A percentile compares a stretch with the other conserved stretches of the same genome.
phyloP scores from a whole-genome alignment of 2,329 filamentous ascomycete species.

The Cordyceps cateniannulata region DNA sequence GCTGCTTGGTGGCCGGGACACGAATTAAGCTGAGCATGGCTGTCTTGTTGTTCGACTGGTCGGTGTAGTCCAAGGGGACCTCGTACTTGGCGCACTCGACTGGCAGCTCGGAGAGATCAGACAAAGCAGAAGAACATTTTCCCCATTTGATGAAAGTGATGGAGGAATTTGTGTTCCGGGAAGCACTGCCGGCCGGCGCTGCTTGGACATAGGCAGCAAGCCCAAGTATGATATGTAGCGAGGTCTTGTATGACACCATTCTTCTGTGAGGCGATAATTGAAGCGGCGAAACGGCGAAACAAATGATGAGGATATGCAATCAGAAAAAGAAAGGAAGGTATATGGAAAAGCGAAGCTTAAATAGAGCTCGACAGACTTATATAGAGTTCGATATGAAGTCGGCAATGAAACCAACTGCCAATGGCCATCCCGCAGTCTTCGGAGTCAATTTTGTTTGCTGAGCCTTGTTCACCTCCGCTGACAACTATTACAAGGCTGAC shows the following conservation, averaged over 20 bases:
- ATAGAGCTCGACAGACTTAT: too few relatives aligned
- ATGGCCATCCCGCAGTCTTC: too few relatives aligned
- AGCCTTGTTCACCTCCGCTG: too few relatives aligned
- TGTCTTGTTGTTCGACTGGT: constrained; percentile 5
- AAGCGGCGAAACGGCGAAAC: background rate
- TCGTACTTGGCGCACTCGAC: constrained; percentile 15
- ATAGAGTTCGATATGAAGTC: too few relatives aligned
- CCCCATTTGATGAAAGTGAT: background rate
- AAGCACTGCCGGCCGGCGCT: background rate
- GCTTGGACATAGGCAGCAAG: background rate
- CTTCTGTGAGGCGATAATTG: background rate
- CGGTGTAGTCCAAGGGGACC: constrained; percentile 18
- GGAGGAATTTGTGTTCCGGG: background rate
- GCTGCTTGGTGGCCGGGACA: constrained; percentile 14
- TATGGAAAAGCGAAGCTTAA: too few relatives aligned
- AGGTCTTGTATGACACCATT: background rate
- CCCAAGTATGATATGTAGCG: background rate
- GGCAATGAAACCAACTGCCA: too few relatives aligned
- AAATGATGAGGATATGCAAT: too few relatives aligned
- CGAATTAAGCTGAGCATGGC: constrained; percentile 10
- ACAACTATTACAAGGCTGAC: too few relatives aligned
- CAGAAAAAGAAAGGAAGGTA: too few relatives aligned
- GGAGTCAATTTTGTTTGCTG: too few relatives aligned
- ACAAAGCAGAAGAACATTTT: background rate
- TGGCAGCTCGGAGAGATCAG: background rate